phyloP scores from a whole-genome alignment of 305 asterid species.

The Rubia balearica region DNA sequence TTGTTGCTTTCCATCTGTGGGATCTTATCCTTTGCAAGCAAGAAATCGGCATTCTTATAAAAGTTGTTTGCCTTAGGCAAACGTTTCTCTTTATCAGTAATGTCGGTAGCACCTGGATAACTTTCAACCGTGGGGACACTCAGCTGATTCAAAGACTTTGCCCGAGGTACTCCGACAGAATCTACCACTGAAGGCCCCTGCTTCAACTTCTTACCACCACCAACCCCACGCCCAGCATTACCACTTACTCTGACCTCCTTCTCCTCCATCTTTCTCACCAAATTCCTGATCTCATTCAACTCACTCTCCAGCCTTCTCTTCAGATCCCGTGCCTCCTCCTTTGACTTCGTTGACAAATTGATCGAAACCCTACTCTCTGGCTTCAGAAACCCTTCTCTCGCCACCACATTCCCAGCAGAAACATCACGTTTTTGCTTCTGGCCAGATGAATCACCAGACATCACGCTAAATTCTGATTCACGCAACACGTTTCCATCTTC shows the following conservation, averaged over 20 bases:
- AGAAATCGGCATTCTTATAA: conserved; percentile 63
- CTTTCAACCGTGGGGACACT: conserved; percentile 48
- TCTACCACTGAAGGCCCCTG: conserved; percentile 35
- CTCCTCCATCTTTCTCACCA: conserved; percentile 62
- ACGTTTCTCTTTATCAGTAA: conserved; percentile 71
- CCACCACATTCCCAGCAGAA: conserved; percentile 22
- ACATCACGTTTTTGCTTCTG: conserved; percentile 29
- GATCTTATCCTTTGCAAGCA: conserved; percentile 64
- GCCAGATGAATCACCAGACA: conserved; percentile 43
- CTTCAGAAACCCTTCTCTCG: conserved; percentile 36
- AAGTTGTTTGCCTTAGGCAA: conserved; percentile 75
- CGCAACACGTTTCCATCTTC: conserved; percentile 35
- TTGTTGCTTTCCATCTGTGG: conserved; percentile 55
- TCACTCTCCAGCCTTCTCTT: conserved; percentile 73
- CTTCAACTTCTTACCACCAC: conserved; percentile 26
- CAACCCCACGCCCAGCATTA: conserved; percentile 25
- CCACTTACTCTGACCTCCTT: conserved; percentile 37
- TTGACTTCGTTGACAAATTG: conserved; percentile 53
- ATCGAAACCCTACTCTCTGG: conserved; percentile 52
- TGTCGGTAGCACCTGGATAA: conserved; percentile 31
- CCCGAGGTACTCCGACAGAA: conserved; percentile 33
- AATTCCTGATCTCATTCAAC: conserved; percentile 48
- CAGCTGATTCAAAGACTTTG: conserved; percentile 45
- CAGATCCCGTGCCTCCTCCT: conserved; percentile 56
- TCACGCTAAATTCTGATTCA: conserved; percentile 30